phyloP scores from a whole-genome alignment of 805 yeast species.

The Komagataella mondaviorum region DNA sequence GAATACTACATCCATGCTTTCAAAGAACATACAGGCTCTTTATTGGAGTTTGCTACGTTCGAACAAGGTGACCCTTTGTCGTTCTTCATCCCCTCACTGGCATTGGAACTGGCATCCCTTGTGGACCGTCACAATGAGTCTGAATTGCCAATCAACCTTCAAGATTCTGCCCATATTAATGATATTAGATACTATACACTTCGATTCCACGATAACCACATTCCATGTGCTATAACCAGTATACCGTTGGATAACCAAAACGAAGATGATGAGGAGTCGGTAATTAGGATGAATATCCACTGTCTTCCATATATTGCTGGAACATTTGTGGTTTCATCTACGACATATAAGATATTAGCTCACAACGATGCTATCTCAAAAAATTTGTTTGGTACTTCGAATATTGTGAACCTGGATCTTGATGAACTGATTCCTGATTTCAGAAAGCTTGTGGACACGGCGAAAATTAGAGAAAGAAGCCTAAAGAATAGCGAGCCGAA shows the following conservation, averaged over 20 bases:
- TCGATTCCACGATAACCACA: constrained; percentile 23
- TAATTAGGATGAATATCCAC: constrained; percentile 51
- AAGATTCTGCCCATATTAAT: constrained; percentile 33
- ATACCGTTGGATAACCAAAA: constrained; percentile 33
- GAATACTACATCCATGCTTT: constrained; percentile 11
- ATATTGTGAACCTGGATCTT: constrained; percentile 33
- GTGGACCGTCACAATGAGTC: constrained; percentile 3
- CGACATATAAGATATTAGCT: constrained; percentile 39
- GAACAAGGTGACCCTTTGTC: not conserved
- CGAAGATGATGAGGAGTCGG: constrained; percentile 17
- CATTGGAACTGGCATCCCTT: constrained; percentile 1
- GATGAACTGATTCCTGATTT: constrained; percentile 54
- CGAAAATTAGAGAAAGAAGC: constrained; percentile 21
- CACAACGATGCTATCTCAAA: constrained; percentile 70
- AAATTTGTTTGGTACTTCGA: constrained; percentile 60
- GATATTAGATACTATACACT: constrained; percentile 52
- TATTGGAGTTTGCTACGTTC: constrained; percentile 7
- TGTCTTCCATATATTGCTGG: constrained; percentile 84
- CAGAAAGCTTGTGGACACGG: constrained; percentile 28
- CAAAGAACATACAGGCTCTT: constrained; percentile 10
- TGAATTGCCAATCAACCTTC: constrained; percentile 12
- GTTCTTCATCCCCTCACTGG: constrained; percentile 1
- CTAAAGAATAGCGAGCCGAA: constrained; percentile 38
- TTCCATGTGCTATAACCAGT: constrained; percentile 66
- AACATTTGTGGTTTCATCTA: constrained; percentile 52